Evolutionary conservation across 495 filamentous ascomycete genomes (phyloP).

Genomic region (Sporormia fimetaria): DNA sequence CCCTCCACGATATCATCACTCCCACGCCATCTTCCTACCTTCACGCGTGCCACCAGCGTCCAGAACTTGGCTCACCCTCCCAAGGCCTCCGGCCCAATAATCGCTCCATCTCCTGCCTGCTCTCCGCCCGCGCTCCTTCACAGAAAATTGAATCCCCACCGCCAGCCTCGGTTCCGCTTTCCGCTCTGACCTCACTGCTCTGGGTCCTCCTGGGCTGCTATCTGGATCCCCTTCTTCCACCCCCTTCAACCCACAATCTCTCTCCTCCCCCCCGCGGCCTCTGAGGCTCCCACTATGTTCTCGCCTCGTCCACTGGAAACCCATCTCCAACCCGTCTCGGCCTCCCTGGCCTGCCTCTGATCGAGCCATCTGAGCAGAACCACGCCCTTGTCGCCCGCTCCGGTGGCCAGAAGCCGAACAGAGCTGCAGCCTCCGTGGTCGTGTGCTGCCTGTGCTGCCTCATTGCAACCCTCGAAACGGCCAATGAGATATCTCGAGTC

Average conservation of each 20-base stretch:
- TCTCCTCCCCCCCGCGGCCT: too few species aligned
- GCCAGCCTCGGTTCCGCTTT: not conserved
- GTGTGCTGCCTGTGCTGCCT: too few species aligned
- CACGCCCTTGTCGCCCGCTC: too few species aligned
- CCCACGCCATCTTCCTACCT: not conserved
- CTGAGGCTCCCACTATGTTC: too few species aligned
- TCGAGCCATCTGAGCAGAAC: too few species aligned
- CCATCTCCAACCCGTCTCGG: too few species aligned
- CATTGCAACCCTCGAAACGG: too few species aligned
- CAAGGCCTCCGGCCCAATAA: not conserved
- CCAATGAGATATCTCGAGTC: too few species aligned
- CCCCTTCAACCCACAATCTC: not conserved
- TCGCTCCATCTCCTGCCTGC: conserved; percentile 7
- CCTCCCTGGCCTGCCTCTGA: too few species aligned
- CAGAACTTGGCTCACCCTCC: not conserved
- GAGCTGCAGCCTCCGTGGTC: too few species aligned
- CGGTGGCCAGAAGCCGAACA: too few species aligned
- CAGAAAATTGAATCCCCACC: not conserved
- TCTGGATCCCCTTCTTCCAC: not conserved
- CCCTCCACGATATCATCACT: not conserved
- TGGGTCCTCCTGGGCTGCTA: not conserved
- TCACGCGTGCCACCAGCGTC: conserved; percentile 35
- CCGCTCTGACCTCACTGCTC: conserved; percentile 17
- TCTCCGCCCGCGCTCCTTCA: conserved; percentile 1
- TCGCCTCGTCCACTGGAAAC: too few species aligned